Base-by-base conservation (phyloP, 306 rosid genomes). In the Ammopiptanthus mongolicus region DNA sequence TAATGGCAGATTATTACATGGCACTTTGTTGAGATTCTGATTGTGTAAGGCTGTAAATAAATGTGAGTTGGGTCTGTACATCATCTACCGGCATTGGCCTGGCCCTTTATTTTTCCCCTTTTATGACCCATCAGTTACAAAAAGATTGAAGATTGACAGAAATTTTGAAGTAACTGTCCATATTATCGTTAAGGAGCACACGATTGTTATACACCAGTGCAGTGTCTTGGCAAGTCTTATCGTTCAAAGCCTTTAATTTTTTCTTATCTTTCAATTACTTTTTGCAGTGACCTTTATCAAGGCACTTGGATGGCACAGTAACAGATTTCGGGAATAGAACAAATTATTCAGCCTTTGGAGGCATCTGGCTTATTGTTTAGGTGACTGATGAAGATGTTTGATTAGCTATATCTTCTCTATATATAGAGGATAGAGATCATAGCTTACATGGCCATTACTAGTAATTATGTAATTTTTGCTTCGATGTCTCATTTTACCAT, bases 261-360 rank as follows among this genome's bases (percentile, higher is more conserved):
- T 8, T 51, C 77, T 81, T 36, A 87, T 62, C 12, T 5, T 61
- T 59, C 56, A 59, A 76, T 76, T 52, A 50, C 53, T 71, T 77
- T 73, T 76, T 74, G 73, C 58, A 92, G 99, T 71, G 99, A 96
- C 66, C 93, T 89, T 51, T 96, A 96, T 10, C 98, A 96, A 88
- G 99, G 98, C 75, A 96, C 99, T 31, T 93, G 99, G 72, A 82
- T 69, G 86, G 99, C 99, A 66, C 83, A 65, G 72, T 82, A 86
- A 14, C 97, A 96, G 82, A 39, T 96, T 78, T 57, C 78, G 55
- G 93, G 90, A 83, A 87, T 96, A 65, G 88, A 87, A 80, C 87
- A 88, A 85, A 71, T 96, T 71, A 73, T 92, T 61, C 88, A 59
- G 73, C 99, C 98, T 60, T 72, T 95, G 82, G 96, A 85, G 85